Evolutionary conservation across 2,329 filamentous ascomycete species (phyloP), one percentile per base, ranked within the genome.

Genomic region (Pseudofabraea citricarpa): DNA sequence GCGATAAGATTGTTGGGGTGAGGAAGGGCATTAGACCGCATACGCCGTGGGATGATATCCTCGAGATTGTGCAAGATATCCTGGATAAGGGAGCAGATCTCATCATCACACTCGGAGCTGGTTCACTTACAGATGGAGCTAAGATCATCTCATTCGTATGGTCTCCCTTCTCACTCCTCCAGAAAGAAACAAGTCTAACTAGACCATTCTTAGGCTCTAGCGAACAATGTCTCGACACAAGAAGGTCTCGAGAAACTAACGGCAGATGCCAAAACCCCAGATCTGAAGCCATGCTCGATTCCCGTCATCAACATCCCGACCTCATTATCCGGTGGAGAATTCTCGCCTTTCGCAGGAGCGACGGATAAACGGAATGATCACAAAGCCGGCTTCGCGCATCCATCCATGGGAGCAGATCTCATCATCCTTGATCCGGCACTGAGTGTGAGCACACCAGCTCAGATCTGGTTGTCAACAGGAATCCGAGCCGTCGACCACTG

Each of bases 381-480:
- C 27, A 59, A 59, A 36, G 44, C 36, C 5, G 5, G n/a, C 4
- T 58, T 58, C 36, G 47, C 56, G 8, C 49, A 58, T 20, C 64
- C 68, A 0, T 56, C 61, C 4, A 64, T 66, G 22, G 69, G 71
- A 0, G 68, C 77, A 0, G 58, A 68, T 4, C 65, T 83, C 3
- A 65, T 81, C 5, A 73, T 83, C 27, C 69, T 80, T 2, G 77
- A 81, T 44, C 73, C 78, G 2, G 61, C 66, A 12, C 62, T 82
- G 1, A 68, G 66, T 13, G 56, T 63, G 2, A 72, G 71, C 0
- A 81, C 77, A 0, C 78, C 77, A 0, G 60, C 64, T 1, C 61
- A 62, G 16, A 64, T 79, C 16, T 83, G 77, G 78, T 61, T 81
- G 1, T 74, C 71, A 33, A 78, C 75, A 0, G 79, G 79, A 0